A percentile compares a stretch with the other conserved stretches of the same genome.
Conservation (phyloP, 2,329 filamentous ascomycete species). For the Trichoderma arundinaceum region DNA sequence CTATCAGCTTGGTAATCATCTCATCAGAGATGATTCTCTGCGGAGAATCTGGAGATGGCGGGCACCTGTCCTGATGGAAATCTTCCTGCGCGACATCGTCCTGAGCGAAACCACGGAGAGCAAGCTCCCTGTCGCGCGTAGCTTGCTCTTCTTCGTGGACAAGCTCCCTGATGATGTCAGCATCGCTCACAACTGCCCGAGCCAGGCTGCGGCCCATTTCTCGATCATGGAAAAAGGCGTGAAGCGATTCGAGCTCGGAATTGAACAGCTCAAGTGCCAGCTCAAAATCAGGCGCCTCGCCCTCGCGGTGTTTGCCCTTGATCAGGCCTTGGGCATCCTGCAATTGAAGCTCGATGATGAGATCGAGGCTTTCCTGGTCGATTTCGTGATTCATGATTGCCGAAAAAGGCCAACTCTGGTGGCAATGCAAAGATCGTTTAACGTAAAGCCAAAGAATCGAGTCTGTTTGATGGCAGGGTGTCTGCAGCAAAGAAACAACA, state of each 20-base stretch:
- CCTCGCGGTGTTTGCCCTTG: conserved; percentile 33
- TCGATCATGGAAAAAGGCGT: conserved; percentile 28
- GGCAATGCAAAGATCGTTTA: too few relatives aligned
- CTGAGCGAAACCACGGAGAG: not conserved
- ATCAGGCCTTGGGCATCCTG: conserved; percentile 31
- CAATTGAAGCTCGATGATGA: conserved; percentile 36
- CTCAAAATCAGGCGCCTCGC: conserved; percentile 30
- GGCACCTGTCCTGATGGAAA: not conserved
- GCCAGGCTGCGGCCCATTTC: conserved; percentile 35
- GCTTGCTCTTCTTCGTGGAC: conserved; percentile 19
- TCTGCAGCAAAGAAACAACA: not conserved
- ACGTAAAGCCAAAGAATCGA: too few relatives aligned
- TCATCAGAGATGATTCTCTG: conserved; percentile 13
- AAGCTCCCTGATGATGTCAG: conserved; percentile 27
- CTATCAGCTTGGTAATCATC: conserved; percentile 13
- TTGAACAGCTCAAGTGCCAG: conserved; percentile 31
- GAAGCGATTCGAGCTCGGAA: conserved; percentile 31
- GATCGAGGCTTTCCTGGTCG: conserved; percentile 32
- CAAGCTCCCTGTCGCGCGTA: conserved; percentile 5
- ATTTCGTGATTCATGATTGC: conserved; percentile 4
- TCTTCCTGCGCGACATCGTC: not conserved
- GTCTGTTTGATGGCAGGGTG: not conserved
- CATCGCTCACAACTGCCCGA: conserved; percentile 32
- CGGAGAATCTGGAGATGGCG: not conserved
- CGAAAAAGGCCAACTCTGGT: too few relatives aligned